Percentiles rank a stretch among this genome's conserved stretches.
phyloP scores from a whole-genome alignment of 441 rosid species.

The Aquilaria agallochum region DNA sequence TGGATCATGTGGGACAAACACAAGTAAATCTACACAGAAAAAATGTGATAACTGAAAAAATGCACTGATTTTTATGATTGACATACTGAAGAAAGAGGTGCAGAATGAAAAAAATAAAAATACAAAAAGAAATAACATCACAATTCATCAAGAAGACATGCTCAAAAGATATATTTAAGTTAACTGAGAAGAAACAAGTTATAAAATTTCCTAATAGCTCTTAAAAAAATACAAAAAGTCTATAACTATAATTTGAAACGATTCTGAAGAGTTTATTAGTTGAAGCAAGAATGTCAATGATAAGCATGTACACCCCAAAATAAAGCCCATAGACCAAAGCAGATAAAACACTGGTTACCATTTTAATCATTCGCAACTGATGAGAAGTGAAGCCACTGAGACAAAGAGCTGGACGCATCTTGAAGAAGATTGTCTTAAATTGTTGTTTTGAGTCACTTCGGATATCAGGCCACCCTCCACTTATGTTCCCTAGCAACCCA shows the following conservation, averaged over 20 bases:
- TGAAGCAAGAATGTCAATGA: slow-evolving; percentile 1
- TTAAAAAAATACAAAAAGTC: neutral
- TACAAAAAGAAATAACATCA: too few species aligned
- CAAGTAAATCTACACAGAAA: too few species aligned
- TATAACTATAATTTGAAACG: neutral
- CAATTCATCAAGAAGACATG: too few species aligned
- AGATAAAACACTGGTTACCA: slow-evolving; percentile 32
- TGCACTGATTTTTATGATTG: too few species aligned
- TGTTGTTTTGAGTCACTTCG: slow-evolving; percentile 30
- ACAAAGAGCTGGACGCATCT: slow-evolving; percentile 67
- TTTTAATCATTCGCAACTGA: slow-evolving; percentile 68
- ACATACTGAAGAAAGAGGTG: too few species aligned
- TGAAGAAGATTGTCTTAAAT: slow-evolving; percentile 54
- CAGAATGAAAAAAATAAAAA: too few species aligned
- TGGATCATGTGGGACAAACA: too few species aligned
- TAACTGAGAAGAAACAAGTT: too few species aligned
- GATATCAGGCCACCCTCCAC: slow-evolving; percentile 18
- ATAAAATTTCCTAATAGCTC: too few species aligned
- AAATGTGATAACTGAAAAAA: too few species aligned
- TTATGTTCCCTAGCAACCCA: slow-evolving; percentile 35
- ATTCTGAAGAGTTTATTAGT: neutral
- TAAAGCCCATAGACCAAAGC: neutral
- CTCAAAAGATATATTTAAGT: too few species aligned
- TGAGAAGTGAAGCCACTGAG: slow-evolving; percentile 68
- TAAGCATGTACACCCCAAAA: slow-evolving; percentile 1